These are phyloP conservation scores for Botrytis paeoniae DNA, from an alignment of 2,329 filamentous ascomycete genomes.

Conservation along the genomic window DNA sequence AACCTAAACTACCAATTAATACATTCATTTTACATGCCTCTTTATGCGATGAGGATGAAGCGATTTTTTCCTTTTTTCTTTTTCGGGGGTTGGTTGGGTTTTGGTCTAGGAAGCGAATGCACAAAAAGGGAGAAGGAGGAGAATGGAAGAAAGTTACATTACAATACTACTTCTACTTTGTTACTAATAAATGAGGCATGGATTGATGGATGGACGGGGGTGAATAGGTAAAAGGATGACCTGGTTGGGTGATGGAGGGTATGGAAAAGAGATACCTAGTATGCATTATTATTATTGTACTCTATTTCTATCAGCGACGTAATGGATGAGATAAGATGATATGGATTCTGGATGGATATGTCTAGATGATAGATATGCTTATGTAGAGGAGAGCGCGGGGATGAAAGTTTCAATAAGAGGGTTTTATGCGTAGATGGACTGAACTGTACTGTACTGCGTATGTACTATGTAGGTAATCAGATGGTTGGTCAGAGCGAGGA, in stretches of 20 bases:
- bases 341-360: background rate
- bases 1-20: background rate
- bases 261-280: background rate
- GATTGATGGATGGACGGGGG: background rate
- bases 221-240: background rate
- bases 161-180: conserved; percentile 1
- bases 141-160: background rate
- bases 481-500: background rate
- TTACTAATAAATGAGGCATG: conserved; percentile 13
- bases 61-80: background rate
- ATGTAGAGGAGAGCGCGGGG: background rate
- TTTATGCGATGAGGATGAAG: background rate
- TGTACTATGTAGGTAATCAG: background rate
- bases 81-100: background rate
- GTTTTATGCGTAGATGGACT: background rate
- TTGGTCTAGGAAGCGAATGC: conserved; percentile 10
- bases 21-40: background rate
- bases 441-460: background rate
- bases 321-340: background rate
- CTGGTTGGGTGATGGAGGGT: background rate
- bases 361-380: background rate
- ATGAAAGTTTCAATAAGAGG: no score
- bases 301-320: background rate
- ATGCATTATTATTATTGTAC: background rate
- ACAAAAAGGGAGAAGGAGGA: background rate